Conservation (phyloP, 2,329 filamentous ascomycete species). For the Ascochyta viciae-villosae region DNA sequence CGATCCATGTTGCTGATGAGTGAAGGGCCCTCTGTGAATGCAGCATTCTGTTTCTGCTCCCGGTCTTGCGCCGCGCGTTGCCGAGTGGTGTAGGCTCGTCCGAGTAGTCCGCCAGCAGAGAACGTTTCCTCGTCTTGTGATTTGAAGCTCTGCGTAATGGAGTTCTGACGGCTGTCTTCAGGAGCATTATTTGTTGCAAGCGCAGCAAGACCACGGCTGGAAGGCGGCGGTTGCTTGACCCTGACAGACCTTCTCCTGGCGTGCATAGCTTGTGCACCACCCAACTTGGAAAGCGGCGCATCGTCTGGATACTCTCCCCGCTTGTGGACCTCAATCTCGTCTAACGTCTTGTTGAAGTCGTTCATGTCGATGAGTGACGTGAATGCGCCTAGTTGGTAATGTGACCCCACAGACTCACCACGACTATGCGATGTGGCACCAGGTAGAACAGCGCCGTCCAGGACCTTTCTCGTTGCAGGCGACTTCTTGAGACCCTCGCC, state of each 20-base stretch:
- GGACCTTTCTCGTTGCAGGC: slow-evolving; percentile 32
- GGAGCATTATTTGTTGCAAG: slow-evolving; percentile 25
- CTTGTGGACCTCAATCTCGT: slow-evolving; percentile 32
- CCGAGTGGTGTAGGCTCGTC: slow-evolving; percentile 58
- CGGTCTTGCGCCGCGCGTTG: slow-evolving; percentile 50
- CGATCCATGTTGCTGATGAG: slow-evolving; percentile 58
- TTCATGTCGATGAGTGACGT: slow-evolving; percentile 71
- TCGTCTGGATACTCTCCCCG: slow-evolving; percentile 38
- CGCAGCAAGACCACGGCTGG: slow-evolving; percentile 30
- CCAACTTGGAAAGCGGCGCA: slow-evolving; percentile 30
- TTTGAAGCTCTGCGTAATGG: slow-evolving; percentile 30
- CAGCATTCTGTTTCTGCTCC: slow-evolving; percentile 46
- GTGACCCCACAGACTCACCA: slow-evolving; percentile 53
- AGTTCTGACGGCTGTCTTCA: slow-evolving; percentile 28
- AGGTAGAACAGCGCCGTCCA: slow-evolving; percentile 25
- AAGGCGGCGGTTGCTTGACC: slow-evolving; percentile 46
- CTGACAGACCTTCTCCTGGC: slow-evolving; percentile 48
- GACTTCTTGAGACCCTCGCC: slow-evolving; percentile 60
- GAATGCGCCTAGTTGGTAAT: slow-evolving; percentile 71
- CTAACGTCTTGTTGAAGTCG: slow-evolving; percentile 59
- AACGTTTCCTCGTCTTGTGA: slow-evolving; percentile 52
- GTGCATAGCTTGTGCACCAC: slow-evolving; percentile 39
- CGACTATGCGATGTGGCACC: slow-evolving; percentile 34
- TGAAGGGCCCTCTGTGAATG: slow-evolving; percentile 65
- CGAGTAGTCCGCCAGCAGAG: slow-evolving; percentile 56